These are phyloP conservation scores for Trichoderma polysporum DNA, from an alignment of 2,329 filamentous ascomycete species.

Conservation along the genomic window DNA sequence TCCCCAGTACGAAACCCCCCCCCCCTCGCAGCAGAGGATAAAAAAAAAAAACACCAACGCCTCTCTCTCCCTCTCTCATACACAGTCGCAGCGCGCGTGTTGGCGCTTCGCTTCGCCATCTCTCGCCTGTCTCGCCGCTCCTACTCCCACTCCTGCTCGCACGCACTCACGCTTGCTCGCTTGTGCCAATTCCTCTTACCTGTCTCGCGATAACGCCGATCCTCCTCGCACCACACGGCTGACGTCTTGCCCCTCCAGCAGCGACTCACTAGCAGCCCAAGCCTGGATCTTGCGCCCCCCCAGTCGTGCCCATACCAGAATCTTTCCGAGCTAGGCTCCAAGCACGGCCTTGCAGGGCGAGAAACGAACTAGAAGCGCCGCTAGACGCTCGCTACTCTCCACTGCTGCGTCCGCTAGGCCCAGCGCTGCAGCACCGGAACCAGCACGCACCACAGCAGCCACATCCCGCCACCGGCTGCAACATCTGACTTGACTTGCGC, in stretches of 20 bases:
- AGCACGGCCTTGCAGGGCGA: conserved; percentile 15
- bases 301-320: conserved; percentile 7
- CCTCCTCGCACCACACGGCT: conserved; percentile 16
- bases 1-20: too few relatives aligned
- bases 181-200: neutral
- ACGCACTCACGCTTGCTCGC: too few relatives aligned
- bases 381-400: conserved; percentile 18
- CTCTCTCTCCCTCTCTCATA: neutral
- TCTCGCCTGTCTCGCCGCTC: neutral
- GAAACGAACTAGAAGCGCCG: conserved; percentile 19
- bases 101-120: neutral
- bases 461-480: conserved; percentile 21
- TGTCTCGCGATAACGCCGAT: conserved; percentile 18
- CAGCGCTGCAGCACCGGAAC: conserved; percentile 3
- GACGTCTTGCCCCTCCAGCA: conserved; percentile 22
- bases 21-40: neutral
- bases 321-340: conserved; percentile 15
- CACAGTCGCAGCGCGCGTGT: neutral
- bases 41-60: neutral
- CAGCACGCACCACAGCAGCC: conserved; percentile 18
- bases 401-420: conserved; percentile 11
- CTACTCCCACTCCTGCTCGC: too few relatives aligned
- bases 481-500: conserved; percentile 15
- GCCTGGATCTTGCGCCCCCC: conserved; percentile 17
- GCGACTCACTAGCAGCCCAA: conserved; percentile 2